Conservation (phyloP, 2,329 filamentous ascomycete genomes). For the Trichophaea hybrida region DNA sequence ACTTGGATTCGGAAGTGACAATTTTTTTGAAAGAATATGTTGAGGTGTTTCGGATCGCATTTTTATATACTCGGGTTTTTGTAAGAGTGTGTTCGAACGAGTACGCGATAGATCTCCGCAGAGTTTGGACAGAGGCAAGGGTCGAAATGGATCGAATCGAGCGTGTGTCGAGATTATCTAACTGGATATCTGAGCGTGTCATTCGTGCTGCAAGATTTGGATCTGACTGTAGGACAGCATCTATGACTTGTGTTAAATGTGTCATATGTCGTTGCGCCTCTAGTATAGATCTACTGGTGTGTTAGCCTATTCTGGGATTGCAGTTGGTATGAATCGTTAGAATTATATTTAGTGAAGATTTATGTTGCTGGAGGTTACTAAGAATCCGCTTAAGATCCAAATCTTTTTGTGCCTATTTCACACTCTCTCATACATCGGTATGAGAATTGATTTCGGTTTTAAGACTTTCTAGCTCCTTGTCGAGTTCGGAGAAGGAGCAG, state of each 20-base stretch:
- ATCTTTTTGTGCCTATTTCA: not conserved
- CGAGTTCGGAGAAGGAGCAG: not conserved
- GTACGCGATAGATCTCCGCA: not conserved
- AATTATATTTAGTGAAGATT: not conserved
- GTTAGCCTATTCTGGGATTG: not conserved
- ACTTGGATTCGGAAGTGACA: not conserved
- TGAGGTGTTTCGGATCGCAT: not conserved
- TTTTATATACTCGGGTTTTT: not conserved
- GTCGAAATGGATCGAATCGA: not conserved
- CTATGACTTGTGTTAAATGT: not conserved
- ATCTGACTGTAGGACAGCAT: not conserved
- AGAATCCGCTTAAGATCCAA: not conserved
- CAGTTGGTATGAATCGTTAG: not conserved
- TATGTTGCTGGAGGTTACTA: not conserved
- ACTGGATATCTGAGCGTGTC: not conserved
- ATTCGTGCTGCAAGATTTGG: not conserved
- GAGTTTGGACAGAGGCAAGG: not conserved
- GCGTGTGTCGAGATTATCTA: not conserved
- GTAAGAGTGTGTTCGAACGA: not conserved
- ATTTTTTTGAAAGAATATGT: not conserved
- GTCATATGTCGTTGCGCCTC: not conserved
- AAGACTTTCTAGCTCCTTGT: not conserved
- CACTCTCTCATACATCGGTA: not conserved
- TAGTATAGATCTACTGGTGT: not conserved
- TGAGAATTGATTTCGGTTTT: not conserved